phyloP scores from a whole-genome alignment of 2,329 filamentous ascomycete genomes.

The Aphanoascus verrucosus region DNA sequence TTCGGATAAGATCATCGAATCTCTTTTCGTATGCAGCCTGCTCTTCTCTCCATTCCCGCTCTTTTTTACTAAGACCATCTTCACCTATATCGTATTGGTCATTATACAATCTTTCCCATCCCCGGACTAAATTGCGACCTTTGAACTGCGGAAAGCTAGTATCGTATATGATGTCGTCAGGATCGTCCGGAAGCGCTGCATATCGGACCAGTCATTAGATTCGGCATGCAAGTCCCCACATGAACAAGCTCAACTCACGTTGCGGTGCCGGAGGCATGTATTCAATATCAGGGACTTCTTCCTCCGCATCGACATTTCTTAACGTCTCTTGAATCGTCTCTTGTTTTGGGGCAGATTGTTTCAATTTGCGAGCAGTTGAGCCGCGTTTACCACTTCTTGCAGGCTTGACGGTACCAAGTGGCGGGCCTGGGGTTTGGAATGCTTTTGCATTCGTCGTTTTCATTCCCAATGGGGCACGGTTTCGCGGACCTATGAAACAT shows the following conservation, averaged over 20 bases:
- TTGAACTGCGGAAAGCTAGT: conserved; percentile 44
- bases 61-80: conserved; percentile 54
- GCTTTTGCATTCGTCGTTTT: conserved; percentile 96
- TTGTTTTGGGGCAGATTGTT: conserved; percentile 35
- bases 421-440: conserved; percentile 56
- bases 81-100: conserved; percentile 36
- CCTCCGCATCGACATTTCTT: conserved; percentile 35
- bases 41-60: conserved; percentile 58
- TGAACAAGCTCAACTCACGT: conserved; percentile 25
- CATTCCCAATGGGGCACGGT: conserved; percentile 72
- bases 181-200: conserved; percentile 38
- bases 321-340: conserved; percentile 18
- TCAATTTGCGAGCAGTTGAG: conserved; percentile 49
- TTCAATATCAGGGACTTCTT: conserved; percentile 66
- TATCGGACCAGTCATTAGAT: conserved; percentile 34
- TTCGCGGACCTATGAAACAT: conserved; percentile 46
- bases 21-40: conserved; percentile 52
- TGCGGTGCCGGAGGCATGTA: conserved; percentile 70
- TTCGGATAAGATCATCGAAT: conserved; percentile 56
- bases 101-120: conserved; percentile 40
- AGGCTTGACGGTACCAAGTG: conserved; percentile 47
- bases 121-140: conserved; percentile 43
- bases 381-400: conserved; percentile 54
- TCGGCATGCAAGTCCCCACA: background rate
- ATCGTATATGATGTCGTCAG: conserved; percentile 38